Percentiles rank a stretch among this genome's conserved stretches.
Evolutionary conservation across 164 flowering plant genomes (phyloP).

Genomic region (Hamamelis virginiana): DNA sequence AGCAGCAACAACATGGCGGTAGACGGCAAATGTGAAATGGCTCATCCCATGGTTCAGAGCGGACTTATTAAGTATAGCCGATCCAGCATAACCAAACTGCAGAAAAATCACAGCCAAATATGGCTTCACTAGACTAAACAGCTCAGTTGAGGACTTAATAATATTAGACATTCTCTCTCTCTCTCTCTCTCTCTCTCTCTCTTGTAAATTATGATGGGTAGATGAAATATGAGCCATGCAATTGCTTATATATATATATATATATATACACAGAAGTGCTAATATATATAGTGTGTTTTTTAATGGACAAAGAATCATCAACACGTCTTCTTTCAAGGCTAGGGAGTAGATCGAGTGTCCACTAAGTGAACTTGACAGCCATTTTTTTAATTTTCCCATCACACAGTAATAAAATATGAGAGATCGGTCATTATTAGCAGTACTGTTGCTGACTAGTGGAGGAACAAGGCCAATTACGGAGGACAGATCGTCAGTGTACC

Average conservation of each 20-base stretch:
- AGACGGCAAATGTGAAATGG: conserved; percentile 43
- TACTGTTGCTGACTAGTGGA: too few relatives aligned
- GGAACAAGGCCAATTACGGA: too few relatives aligned
- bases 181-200: neutral
- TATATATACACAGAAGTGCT: too few relatives aligned
- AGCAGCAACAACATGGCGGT: conserved; percentile 42
- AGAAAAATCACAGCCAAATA: conserved; percentile 31
- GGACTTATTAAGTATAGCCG: conserved; percentile 32
- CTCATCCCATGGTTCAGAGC: conserved; percentile 54
- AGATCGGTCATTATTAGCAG: too few relatives aligned
- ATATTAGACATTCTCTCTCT: neutral
- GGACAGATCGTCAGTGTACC: too few relatives aligned
- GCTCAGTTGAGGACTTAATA: neutral
- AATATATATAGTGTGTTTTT: neutral
- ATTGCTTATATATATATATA: too few relatives aligned
- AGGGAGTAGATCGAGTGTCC: too few relatives aligned
- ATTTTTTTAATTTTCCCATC: too few relatives aligned
- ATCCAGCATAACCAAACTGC: conserved; percentile 50
- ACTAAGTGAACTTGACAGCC: neutral
- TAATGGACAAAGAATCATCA: neutral
- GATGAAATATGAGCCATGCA: too few relatives aligned
- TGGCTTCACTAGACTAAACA: conserved; percentile 22
- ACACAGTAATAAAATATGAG: too few relatives aligned
- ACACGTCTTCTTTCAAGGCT: conserved; percentile 1
- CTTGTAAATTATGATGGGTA: too few relatives aligned